Evolutionary conservation across 2,329 filamentous ascomycete species (phyloP).

Genomic region (Pseudogymnoascus sp.): DNA sequence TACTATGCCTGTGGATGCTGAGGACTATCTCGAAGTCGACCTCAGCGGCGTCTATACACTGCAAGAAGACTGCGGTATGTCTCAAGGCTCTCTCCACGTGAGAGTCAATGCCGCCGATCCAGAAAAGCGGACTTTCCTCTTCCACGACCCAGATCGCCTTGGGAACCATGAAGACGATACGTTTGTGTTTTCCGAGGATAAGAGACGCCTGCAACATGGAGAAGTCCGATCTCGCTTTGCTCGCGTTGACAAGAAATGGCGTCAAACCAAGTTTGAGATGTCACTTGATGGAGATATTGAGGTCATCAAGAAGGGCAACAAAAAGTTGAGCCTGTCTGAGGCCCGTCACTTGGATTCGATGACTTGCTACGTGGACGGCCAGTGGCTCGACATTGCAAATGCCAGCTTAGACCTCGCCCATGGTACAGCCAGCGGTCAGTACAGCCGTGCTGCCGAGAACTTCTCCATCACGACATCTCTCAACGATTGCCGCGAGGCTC

Average conservation of each 20-base stretch:
- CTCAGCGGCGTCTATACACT: conserved; percentile 45
- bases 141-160: conserved; percentile 47
- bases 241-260: conserved; percentile 39
- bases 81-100: conserved; percentile 45
- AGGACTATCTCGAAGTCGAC: conserved; percentile 28
- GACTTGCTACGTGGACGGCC: conserved; percentile 9
- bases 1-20: conserved; percentile 24
- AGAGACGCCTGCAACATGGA: conserved; percentile 38
- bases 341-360: background rate
- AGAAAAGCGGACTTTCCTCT: conserved; percentile 41
- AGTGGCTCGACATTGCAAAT: conserved; percentile 8
- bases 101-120: conserved; percentile 4
- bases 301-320: background rate
- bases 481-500: background rate
- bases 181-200: conserved; percentile 50
- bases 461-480: background rate
- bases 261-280: conserved; percentile 26
- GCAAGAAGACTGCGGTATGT: conserved; percentile 50
- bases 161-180: conserved; percentile 40
- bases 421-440: background rate
- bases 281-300: conserved; percentile 2
- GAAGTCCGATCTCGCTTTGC: conserved; percentile 40
- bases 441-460: background rate
- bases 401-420: background rate
- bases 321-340: background rate